Evolutionary conservation across 345 rosid species (phyloP).

Genomic region (Excoecaria cochinchinensis): DNA sequence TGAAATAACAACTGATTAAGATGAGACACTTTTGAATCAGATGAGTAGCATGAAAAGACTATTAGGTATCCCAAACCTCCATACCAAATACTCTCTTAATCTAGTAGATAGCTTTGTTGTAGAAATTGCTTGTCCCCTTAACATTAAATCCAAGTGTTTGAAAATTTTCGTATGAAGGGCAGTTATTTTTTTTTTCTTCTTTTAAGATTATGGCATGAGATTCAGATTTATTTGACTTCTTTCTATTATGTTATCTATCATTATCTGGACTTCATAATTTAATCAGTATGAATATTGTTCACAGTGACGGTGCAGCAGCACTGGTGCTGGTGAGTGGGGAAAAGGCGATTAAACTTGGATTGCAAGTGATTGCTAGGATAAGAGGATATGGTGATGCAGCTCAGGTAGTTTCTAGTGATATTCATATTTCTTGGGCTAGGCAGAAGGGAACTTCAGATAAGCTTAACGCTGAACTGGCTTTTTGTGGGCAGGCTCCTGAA

Average conservation of each 20-base stretch:
- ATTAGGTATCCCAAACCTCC: no score
- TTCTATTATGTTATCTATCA: not conserved
- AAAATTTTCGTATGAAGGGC: no score
- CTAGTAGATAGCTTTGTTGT: no score
- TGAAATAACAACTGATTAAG: no score
- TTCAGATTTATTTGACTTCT: not conserved
- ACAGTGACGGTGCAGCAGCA: slow-evolving; percentile 34
- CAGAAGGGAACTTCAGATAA: not conserved
- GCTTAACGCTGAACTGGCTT: not conserved
- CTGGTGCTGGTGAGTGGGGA: slow-evolving; percentile 27
- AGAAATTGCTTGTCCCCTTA: no score
- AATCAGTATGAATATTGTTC: not conserved
- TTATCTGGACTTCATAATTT: not conserved
- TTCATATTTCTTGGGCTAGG: not conserved
- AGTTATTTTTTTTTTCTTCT: no score
- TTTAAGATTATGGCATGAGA: not conserved
- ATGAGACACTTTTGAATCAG: no score
- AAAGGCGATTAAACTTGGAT: slow-evolving; percentile 21
- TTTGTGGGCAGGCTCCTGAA: slow-evolving; percentile 22
- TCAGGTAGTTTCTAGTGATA: slow-evolving; percentile 11
- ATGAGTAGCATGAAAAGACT: no score
- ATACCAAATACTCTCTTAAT: no score
- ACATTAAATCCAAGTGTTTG: no score
- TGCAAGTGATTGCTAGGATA: slow-evolving; percentile 34
- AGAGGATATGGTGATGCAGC: slow-evolving; percentile 36